phyloP scores from a whole-genome alignment of 2,329 filamentous ascomycete species.

The Aspergillus arachidicola region DNA sequence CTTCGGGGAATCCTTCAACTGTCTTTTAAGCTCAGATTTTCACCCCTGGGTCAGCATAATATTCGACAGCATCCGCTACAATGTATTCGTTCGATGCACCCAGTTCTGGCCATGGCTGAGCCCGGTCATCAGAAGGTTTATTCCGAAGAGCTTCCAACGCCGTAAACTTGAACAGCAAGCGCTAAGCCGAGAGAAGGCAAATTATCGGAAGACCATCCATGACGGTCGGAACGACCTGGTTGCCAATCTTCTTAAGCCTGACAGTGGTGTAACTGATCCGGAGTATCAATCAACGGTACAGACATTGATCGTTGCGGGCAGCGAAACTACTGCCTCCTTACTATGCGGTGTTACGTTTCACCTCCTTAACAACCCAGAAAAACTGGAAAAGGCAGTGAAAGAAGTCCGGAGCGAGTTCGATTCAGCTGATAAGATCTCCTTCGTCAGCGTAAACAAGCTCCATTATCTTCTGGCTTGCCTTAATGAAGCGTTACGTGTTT shows the following conservation, averaged over 20 bases:
- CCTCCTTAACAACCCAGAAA: conserved; percentile 4
- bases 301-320: conserved; percentile 10
- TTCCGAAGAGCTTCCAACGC: conserved; percentile 2
- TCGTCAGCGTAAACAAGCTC: conserved; percentile 23
- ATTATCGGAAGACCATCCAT: conserved; percentile 5
- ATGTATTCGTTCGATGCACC: conserved; percentile 10
- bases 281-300: conserved; percentile 10
- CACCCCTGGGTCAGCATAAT: conserved; percentile 47
- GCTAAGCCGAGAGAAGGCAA: conserved; percentile 1
- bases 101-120: conserved; percentile 10
- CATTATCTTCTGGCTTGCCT: conserved; percentile 51
- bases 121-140: background rate
- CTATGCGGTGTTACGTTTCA: conserved; percentile 5
- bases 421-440: background rate
- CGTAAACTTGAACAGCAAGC: conserved; percentile 2
- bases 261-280: conserved; percentile 1
- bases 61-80: conserved; percentile 27
- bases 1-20: conserved; percentile 45
- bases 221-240: conserved; percentile 4
- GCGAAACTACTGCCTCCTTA: conserved; percentile 10
- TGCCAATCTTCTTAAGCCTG: conserved; percentile 1
- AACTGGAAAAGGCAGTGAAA: background rate
- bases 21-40: conserved; percentile 36
- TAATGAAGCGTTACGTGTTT: conserved; percentile 51
- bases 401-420: conserved; percentile 8